A percentile compares a stretch with the other conserved stretches of the same genome.
Conservation (phyloP, 2,329 filamentous ascomycete species). For the Alternaria burnsii region DNA sequence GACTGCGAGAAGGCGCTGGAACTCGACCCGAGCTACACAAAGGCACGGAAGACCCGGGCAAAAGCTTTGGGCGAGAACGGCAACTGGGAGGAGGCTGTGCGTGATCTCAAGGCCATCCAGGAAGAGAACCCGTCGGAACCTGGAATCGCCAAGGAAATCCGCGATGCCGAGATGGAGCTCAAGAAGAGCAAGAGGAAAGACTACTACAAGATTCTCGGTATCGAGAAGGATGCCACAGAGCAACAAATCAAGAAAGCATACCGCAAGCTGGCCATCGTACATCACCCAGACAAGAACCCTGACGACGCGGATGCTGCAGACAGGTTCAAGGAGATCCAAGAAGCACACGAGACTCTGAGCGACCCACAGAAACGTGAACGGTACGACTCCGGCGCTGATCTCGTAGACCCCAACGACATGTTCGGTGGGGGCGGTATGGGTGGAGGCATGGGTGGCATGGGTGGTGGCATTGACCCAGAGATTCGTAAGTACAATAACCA, state of each 20-base stretch:
- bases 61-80: conserved; percentile 86
- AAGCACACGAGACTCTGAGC: conserved; percentile 95
- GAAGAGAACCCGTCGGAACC: conserved; percentile 85
- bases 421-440: conserved; percentile 65
- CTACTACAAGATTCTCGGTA: conserved; percentile 95
- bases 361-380: conserved; percentile 91
- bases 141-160: conserved; percentile 82
- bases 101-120: conserved; percentile 85
- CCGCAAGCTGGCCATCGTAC: conserved; percentile 89
- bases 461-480: conserved; percentile 55
- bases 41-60: conserved; percentile 92
- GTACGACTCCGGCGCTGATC: conserved; percentile 92
- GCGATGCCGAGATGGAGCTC: conserved; percentile 89
- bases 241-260: conserved; percentile 95
- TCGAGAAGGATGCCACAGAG: conserved; percentile 85
- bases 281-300: conserved; percentile 98
- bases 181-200: conserved; percentile 99
- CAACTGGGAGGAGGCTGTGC: conserved; percentile 89
- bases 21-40: conserved; percentile 84
- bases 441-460: conserved; percentile 60
- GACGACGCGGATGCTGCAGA: conserved; percentile 84
- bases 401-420: conserved; percentile 87
- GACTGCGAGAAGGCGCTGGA: conserved; percentile 87
- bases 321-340: conserved; percentile 96
- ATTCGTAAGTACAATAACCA: conserved; percentile 37